Evolutionary conservation across 176 grass and related monocot species (phyloP), one percentile per base, ranked within the genome.

Genomic region (Juncus inflexus): DNA sequence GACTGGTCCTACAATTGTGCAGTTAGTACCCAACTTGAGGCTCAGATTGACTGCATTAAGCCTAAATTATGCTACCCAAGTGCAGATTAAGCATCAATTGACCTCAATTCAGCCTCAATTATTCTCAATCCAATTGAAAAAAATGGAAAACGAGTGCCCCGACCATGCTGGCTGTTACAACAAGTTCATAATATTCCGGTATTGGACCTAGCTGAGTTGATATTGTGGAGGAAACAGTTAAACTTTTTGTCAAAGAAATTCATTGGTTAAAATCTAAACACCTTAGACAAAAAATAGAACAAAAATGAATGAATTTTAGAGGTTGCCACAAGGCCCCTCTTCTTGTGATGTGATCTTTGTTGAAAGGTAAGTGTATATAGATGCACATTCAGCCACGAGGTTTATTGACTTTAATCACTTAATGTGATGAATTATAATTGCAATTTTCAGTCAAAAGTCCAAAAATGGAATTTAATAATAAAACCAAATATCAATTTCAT

Each of bases 261-360:
- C 19, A 28, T 28, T 28, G 19, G 19, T 0, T 28, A 28, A 28
- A 28, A 28, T 28, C 19, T 1, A 28, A 28, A 28, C 19, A 28
- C 19, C 19, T 28, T 28, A 28, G 19, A 66, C 42, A 51, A 35
- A 51, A 61, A 37, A 61, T 61, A 61, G 6, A 61, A 7, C 4
- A 36, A 66, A 51, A 66, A 12, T 49, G 19, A 66, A 54, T 39
- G 2, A 11, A 69, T 53, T 55, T 55, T 51, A 28, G 6, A 51
- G 35, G 50, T 40, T 5, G 12, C 19, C 19, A 28, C 19, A 28
- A 28, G 19, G 19, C 0, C 19, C 19, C 19, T 28, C 1, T 28
- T 28, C 19, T 28, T 28, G 19, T 28, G 19, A 28, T 28, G 0
- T 28, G 19, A 28, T 28, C 19, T 28, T 28, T 28, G 19, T 28